These are phyloP conservation scores for Sicyos baderoa DNA, from an alignment of 306 rosid species.

Conservation along the genomic window DNA sequence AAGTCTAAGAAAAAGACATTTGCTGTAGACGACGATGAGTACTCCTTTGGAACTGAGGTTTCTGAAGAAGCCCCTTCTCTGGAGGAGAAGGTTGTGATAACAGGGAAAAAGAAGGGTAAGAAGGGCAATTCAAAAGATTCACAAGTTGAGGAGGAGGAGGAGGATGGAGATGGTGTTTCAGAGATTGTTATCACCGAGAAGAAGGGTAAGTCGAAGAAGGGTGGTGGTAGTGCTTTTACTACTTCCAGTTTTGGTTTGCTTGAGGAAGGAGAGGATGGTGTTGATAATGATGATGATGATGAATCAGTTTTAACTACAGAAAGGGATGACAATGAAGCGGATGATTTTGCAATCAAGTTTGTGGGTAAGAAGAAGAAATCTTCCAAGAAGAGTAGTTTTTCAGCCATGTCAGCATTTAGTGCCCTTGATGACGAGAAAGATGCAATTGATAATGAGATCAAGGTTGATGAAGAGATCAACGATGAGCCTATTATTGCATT, in stretches of 20 bases:
- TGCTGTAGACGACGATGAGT: constrained; percentile 74
- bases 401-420: constrained; percentile 38
- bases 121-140: constrained; percentile 47
- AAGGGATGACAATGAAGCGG: constrained; percentile 36
- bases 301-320: constrained; percentile 30
- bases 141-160: constrained; percentile 29
- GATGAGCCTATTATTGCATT: constrained; percentile 48
- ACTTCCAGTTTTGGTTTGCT: constrained; percentile 56
- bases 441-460: constrained; percentile 30
- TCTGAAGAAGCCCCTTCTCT: constrained; percentile 45
- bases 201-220: constrained; percentile 68
- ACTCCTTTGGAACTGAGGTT: constrained; percentile 52
- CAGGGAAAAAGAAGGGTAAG: constrained; percentile 71
- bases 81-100: constrained; percentile 38
- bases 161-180: constrained; percentile 31
- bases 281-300: constrained; percentile 32
- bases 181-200: constrained; percentile 58
- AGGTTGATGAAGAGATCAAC: constrained; percentile 27
- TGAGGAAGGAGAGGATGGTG: constrained; percentile 37
- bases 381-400: constrained; percentile 48
- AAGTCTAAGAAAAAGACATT: constrained; percentile 69
- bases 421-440: constrained; percentile 44
- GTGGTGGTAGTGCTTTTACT: constrained; percentile 46
- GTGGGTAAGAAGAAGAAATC: constrained; percentile 58
- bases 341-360: constrained; percentile 36